phyloP scores from a whole-genome alignment of 768 basidiomycete genomes.

The Fibroporia radiculosa region DNA sequence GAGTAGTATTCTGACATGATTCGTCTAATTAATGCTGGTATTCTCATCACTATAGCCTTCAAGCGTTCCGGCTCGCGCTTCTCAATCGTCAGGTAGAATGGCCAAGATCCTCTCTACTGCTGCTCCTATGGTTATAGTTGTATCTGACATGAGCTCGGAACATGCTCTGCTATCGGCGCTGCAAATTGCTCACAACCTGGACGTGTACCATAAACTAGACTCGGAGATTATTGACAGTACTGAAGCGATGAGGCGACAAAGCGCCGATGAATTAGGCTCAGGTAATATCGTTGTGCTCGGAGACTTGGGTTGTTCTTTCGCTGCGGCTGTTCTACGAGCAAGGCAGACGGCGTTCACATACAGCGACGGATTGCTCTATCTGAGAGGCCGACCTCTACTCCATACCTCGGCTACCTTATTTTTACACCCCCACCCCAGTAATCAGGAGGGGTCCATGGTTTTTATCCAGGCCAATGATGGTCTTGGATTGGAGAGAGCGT shows the following conservation, averaged over 20 bases:
- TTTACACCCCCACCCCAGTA: slow-evolving; percentile 54
- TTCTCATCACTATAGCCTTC: too few relatives aligned
- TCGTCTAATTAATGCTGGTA: too few relatives aligned
- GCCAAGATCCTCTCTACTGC: slow-evolving; percentile 53
- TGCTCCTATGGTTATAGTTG: slow-evolving; percentile 49
- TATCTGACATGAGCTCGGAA: slow-evolving; percentile 26
- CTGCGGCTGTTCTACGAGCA: slow-evolving; percentile 9
- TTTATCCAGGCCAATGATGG: slow-evolving; percentile 55
- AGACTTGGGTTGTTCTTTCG: slow-evolving; percentile 19
- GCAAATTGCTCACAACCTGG: slow-evolving; percentile 61
- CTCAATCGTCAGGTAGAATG: slow-evolving; percentile 43
- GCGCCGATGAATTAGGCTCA: slow-evolving; percentile 19
- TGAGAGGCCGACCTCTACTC: slow-evolving; percentile 13
- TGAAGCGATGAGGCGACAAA: slow-evolving; percentile 23
- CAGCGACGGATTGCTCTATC: slow-evolving; percentile 2
- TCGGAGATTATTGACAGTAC: slow-evolving; percentile 44
- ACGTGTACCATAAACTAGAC: slow-evolving; percentile 65
- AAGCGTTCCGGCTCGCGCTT: slow-evolving; percentile 1
- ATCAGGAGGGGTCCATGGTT: slow-evolving; percentile 30
- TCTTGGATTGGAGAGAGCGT: slow-evolving; percentile 55
- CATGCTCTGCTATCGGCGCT: slow-evolving; percentile 47
- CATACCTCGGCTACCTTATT: slow-evolving; percentile 41
- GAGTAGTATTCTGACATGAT: too few relatives aligned
- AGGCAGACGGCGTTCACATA: slow-evolving; percentile 13
- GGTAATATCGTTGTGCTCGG: slow-evolving; percentile 60